phyloP scores from a whole-genome alignment of 306 rosid species.

The Quercus parvula region DNA sequence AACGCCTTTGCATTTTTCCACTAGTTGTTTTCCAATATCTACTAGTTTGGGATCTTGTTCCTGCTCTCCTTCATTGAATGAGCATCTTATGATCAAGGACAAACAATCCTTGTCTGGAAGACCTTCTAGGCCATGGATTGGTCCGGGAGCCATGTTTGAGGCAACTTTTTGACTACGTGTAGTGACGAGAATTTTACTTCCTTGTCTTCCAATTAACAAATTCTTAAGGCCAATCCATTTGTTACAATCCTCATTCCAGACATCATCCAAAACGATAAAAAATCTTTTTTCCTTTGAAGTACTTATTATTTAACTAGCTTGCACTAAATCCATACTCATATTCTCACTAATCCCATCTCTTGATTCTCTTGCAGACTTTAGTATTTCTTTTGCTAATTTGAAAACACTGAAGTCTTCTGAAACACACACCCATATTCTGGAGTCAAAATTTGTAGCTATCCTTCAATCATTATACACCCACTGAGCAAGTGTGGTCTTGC shows the following conservation, averaged over 20 bases:
- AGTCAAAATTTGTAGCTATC: neutral
- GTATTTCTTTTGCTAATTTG: conserved; percentile 2
- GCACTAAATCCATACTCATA: neutral
- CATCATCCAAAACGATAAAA: conserved; percentile 40
- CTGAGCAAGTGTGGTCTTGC: conserved; percentile 31
- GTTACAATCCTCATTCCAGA: conserved; percentile 36
- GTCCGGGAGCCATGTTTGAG: conserved; percentile 4
- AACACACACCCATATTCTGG: conserved; percentile 23
- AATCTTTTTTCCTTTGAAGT: conserved; percentile 5
- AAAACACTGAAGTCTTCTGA: conserved; percentile 4
- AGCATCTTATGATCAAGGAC: conserved; percentile 26
- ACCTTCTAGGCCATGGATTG: conserved; percentile 1
- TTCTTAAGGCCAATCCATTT: conserved; percentile 26
- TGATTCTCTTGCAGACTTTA: neutral
- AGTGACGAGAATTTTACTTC: conserved; percentile 39
- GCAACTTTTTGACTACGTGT: conserved; percentile 32
- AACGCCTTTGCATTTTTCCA: conserved; percentile 19
- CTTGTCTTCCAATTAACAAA: conserved; percentile 22
- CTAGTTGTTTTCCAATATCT: conserved; percentile 15
- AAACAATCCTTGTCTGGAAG: conserved; percentile 37
- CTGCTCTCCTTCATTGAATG: conserved; percentile 7
- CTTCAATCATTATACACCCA: conserved; percentile 26
- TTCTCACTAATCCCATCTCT: neutral
- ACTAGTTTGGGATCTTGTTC: conserved; percentile 16
- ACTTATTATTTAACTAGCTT: neutral